Base-by-base conservation (phyloP, 306 rosid genomes). In the Citrullus amarus region DNA sequence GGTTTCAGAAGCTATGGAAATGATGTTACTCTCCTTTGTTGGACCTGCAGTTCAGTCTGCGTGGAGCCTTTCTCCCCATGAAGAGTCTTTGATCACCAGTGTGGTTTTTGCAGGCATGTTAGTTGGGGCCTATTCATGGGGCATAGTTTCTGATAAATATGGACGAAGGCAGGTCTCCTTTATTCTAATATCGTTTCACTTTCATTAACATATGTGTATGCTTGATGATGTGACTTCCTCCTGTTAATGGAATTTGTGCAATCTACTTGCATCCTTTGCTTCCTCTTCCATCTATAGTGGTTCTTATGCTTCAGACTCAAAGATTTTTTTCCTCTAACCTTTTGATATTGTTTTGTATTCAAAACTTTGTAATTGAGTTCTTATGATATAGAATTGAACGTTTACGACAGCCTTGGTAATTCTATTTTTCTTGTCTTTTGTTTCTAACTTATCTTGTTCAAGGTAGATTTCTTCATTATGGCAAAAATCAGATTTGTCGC, bases 1-100 rank as follows among this genome's bases (percentile, higher is more conserved):
- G 97, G 44, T 90, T 75, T 91, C 99, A 65, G 99, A 95, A 86
- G 99, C 97, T 43, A 95, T 95, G 99, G 99, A 95, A 88, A 88
- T 95, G 99, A 95, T 95, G 99, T 71, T 95, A 28, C 97, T 95
- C 43, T 95, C 97, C 32, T 91, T 95, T 83, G 90, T 95, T 6
- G 99, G 99, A 69, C 97, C 99, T 9, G 99, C 99, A 10, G 93
- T 92, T 81, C 90, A 87, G 81, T 86, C 97, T 67, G 86, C 85
- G n/a, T 92, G 96, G 97, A 82, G 14, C 81, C 93, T 95, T 85
- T 91, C 99, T 66, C 44, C 99, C 76, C 88, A 81, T 61, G 82
- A 95, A 81, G 93, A 95, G 81, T 87, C 93, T 71, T 78, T 92
- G 11, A 87, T 92, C 54, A 86, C 99, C 18, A 95, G 93, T 48